Evolutionary conservation across 345 rosid genomes (phyloP), one percentile per base, ranked within the genome.

Genomic region (Turritis glabra): DNA sequence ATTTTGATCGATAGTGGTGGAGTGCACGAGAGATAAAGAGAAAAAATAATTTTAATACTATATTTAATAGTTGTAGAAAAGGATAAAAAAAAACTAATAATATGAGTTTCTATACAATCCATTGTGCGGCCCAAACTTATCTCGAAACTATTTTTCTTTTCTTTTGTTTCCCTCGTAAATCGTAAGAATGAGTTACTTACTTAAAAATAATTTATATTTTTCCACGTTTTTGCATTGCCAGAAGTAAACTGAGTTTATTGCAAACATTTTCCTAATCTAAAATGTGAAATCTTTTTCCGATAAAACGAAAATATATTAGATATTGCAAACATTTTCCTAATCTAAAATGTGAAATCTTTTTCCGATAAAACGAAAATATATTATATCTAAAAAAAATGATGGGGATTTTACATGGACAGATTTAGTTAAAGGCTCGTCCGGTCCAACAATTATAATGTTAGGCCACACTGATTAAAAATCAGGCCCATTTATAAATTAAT

Each of bases 11-110:
- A 59, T 54, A 54, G 75, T 76, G 51, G 75, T 76, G 71, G 80
- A 76, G 80, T 76, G 75, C 80, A 76, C 80, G 75, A 70, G 71
- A 76, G 71, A 46, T 7, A 76, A 54, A 59, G 74, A 62, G 50
- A 40, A 1, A 9, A 3, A 21, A 43, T 5, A 19, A 26, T 50
- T 44, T 33, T 67, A 22, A 32, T 58, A 30, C 23, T 62, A 7
- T 29, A 50, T 50, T 38, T 53, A 72, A 2, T 12, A 51, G 1
- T 48, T 26, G 2, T 50, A 53, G 7, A 25, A 7, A 6, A 17
- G n/a, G 1, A 52, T n/a, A 53, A 4, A 23, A 32, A 50, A 52
- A 6, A 23, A 21, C 8, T 33, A 47, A 44, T 18, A 23, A 44
- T 18, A 23, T 8, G 7, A 29, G 40, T 69, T 41, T 57, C 38